phyloP scores from a whole-genome alignment of 192 early-diverging fungal genomes.

The Linnemannia zychae region DNA sequence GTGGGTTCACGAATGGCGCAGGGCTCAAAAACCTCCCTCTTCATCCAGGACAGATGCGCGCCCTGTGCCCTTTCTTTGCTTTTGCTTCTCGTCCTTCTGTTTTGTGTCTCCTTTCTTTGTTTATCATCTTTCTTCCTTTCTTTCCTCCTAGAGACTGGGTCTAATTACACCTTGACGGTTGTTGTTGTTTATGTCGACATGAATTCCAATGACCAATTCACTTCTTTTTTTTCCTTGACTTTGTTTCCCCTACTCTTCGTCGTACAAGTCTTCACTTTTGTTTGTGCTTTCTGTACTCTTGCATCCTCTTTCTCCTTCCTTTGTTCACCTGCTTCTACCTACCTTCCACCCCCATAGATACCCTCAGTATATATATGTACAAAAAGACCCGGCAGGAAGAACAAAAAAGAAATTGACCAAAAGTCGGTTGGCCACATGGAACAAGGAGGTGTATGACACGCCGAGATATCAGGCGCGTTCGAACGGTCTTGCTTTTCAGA shows the following conservation, averaged over 20 bases:
- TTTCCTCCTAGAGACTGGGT: neutral
- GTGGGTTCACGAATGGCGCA: neutral
- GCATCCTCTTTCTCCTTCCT: neutral
- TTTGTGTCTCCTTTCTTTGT: neutral
- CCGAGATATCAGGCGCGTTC: neutral
- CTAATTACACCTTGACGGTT: neutral
- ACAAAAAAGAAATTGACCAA: neutral
- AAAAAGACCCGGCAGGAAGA: neutral
- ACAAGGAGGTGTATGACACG: too few relatives aligned
- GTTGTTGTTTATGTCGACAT: neutral
- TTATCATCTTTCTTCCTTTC: neutral
- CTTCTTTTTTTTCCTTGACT: neutral
- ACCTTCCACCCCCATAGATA: neutral
- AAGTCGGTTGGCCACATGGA: neutral
- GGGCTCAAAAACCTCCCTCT: neutral
- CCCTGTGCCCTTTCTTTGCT: neutral
- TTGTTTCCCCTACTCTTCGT: constrained; percentile 3
- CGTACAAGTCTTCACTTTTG: neutral
- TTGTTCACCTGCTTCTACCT: neutral
- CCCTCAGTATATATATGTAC: neutral
- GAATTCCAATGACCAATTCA: constrained; percentile 9
- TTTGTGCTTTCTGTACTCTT: neutral
- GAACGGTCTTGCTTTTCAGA: neutral
- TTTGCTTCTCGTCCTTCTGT: neutral
- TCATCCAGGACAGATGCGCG: constrained; percentile 3